Percentiles rank a stretch among this genome's conserved stretches.
phyloP scores from a whole-genome alignment of 2,329 filamentous ascomycete species.

The Trichoderma breve region DNA sequence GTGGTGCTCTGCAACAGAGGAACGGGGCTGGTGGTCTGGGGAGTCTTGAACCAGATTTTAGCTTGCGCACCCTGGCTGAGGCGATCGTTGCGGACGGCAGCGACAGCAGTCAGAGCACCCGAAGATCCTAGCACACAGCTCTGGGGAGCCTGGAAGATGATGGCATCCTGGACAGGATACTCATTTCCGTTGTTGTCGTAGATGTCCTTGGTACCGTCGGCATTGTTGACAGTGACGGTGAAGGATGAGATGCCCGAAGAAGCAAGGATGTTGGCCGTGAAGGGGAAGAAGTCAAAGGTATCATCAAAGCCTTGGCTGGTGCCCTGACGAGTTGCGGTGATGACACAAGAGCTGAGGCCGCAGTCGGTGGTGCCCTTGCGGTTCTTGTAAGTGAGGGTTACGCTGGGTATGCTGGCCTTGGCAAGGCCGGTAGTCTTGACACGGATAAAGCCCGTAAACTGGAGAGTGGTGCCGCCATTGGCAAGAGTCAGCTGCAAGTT shows the following conservation, averaged over 20 bases:
- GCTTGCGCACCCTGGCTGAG: slow-evolving; percentile 41
- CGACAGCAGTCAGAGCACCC: slow-evolving; percentile 45
- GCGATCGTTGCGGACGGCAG: slow-evolving; percentile 50
- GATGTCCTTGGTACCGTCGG: slow-evolving; percentile 44
- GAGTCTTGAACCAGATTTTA: slow-evolving; percentile 44
- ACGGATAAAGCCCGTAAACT: slow-evolving; percentile 55
- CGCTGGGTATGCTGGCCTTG: slow-evolving; percentile 41
- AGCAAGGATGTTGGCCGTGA: slow-evolving; percentile 51
- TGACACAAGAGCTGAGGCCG: slow-evolving; percentile 42
- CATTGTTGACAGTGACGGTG: slow-evolving; percentile 49
- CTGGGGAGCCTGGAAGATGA: slow-evolving; percentile 55
- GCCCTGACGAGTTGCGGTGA: slow-evolving; percentile 45
- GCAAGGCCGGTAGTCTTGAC: slow-evolving; percentile 52
- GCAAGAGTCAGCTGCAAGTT: slow-evolving; percentile 54
- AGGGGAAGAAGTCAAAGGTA: slow-evolving; percentile 55
- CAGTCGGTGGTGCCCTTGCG: slow-evolving; percentile 49
- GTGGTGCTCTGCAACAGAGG: slow-evolving; percentile 40
- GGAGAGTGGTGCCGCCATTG: slow-evolving; percentile 46
- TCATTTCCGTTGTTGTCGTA: slow-evolving; percentile 58
- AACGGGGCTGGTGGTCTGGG: slow-evolving; percentile 41
- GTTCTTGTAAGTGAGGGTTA: slow-evolving; percentile 56
- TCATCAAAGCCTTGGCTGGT: slow-evolving; percentile 58
- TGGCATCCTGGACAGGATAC: slow-evolving; percentile 54
- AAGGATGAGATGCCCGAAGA: slow-evolving; percentile 62
- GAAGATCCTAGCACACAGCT: slow-evolving; percentile 50